Conservation (phyloP, 371 early-diverging fungal genomes). For the Mucor circinelloides region DNA sequence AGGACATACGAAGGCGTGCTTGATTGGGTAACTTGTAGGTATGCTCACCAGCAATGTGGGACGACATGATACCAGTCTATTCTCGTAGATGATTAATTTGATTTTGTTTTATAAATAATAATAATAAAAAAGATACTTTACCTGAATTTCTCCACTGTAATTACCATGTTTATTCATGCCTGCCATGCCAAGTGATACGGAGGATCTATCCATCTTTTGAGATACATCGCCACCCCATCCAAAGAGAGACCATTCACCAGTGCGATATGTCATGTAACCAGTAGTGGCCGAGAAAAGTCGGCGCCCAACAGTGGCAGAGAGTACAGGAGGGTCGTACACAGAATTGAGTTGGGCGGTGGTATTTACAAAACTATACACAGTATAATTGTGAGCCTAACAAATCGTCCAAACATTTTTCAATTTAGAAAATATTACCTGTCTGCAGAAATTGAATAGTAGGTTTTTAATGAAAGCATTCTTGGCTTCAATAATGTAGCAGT, state of each 20-base stretch:
- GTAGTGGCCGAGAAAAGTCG: constrained; percentile 62
- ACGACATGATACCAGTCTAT: constrained; percentile 52
- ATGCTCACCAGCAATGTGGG: constrained; percentile 54
- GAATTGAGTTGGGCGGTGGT: constrained; percentile 56
- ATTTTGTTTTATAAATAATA: background rate
- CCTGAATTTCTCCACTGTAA: constrained; percentile 64
- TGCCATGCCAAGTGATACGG: constrained; percentile 65
- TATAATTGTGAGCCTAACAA: background rate
- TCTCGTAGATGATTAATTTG: background rate
- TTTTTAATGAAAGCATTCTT: constrained; percentile 62
- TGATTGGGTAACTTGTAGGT: constrained; percentile 41
- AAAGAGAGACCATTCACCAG: constrained; percentile 74
- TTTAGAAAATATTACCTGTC: constrained; percentile 50
- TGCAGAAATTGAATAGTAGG: constrained; percentile 66
- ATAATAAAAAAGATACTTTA: constrained; percentile 15
- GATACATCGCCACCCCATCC: constrained; percentile 61
- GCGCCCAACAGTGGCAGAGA: constrained; percentile 68
- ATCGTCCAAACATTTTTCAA: background rate
- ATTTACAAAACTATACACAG: constrained; percentile 61
- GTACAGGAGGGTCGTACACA: constrained; percentile 64
- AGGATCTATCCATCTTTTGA: constrained; percentile 58
- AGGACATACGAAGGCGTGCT: constrained; percentile 35
- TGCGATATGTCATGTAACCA: constrained; percentile 78
- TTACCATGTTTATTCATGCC: constrained; percentile 50
- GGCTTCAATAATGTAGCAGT: constrained; percentile 63